These are phyloP conservation scores for Komagataea norvegica DNA, from an alignment of 1,139 yeast species.

Conservation along the genomic window DNA sequence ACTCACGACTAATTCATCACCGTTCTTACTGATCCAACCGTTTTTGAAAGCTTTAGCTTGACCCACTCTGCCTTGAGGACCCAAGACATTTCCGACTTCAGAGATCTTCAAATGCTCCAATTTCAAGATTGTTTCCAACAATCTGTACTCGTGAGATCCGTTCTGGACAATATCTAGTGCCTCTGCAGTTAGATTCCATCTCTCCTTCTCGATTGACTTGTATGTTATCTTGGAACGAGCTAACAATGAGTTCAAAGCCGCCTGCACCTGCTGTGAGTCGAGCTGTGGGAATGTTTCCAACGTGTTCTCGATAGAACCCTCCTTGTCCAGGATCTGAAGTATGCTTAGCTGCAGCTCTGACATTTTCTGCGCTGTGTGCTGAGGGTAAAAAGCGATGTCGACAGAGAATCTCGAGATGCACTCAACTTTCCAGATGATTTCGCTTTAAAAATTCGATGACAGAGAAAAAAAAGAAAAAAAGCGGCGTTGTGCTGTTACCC, in stretches of 20 bases:
- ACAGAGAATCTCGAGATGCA: too few species aligned
- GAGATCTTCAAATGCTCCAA: slow-evolving; percentile 77
- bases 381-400: too few species aligned
- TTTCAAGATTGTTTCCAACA: slow-evolving; percentile 70
- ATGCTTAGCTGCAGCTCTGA: slow-evolving; percentile 40
- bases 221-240: slow-evolving; percentile 80
- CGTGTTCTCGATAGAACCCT: slow-evolving; percentile 63
- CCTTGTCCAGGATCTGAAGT: slow-evolving; percentile 56
- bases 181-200: slow-evolving; percentile 74
- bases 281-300: slow-evolving; percentile 49
- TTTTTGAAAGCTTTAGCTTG: slow-evolving; percentile 98
- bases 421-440: slow-evolving; percentile 1
- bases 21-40: slow-evolving; percentile 91
- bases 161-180: slow-evolving; percentile 71
- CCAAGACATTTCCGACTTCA: slow-evolving; percentile 75
- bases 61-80: slow-evolving; percentile 82
- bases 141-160: slow-evolving; percentile 89
- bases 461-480: not conserved
- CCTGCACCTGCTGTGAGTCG: slow-evolving; percentile 53
- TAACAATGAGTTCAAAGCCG: slow-evolving; percentile 80
- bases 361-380: slow-evolving; percentile 28
- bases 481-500: slow-evolving; percentile 1
- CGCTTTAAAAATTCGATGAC: not conserved
- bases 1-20: slow-evolving; percentile 66
- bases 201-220: slow-evolving; percentile 69